Evolutionary conservation across 2,329 filamentous ascomycete species (phyloP).

Genomic region (Verticillium tricorpus): DNA sequence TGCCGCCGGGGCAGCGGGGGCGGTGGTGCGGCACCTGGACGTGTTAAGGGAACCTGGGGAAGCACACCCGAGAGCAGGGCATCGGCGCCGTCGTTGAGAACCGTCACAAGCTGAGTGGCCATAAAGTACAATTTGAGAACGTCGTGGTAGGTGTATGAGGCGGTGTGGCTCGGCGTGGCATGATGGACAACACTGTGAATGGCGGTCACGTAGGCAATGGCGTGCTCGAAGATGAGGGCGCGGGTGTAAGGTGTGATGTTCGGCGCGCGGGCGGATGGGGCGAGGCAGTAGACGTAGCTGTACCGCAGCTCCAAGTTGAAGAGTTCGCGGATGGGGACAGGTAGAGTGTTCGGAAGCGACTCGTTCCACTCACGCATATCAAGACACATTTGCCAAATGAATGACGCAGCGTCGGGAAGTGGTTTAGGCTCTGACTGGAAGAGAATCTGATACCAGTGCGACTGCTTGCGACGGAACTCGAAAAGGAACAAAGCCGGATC

Average conservation of each 20-base stretch:
- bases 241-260: conserved; percentile 72
- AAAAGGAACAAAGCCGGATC: conserved; percentile 75
- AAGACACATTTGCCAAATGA: conserved; percentile 71
- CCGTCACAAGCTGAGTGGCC: conserved; percentile 58
- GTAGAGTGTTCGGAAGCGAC: conserved; percentile 62
- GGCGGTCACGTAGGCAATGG: conserved; percentile 73
- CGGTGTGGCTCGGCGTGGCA: conserved; percentile 41
- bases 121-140: conserved; percentile 79
- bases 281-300: conserved; percentile 85
- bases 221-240: conserved; percentile 79
- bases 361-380: conserved; percentile 80
- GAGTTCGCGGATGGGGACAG: conserved; percentile 63
- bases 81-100: conserved; percentile 40
- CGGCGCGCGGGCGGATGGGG: conserved; percentile 71
- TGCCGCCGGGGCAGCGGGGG: conserved; percentile 48
- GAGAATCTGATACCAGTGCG: conserved; percentile 82
- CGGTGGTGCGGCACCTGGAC: conserved; percentile 42
- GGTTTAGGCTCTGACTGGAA: conserved; percentile 72
- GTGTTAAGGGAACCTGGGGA: conserved; percentile 37
- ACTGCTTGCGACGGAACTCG: conserved; percentile 79
- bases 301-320: conserved; percentile 89
- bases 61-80: conserved; percentile 44
- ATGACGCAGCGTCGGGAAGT: conserved; percentile 64
- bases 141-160: conserved; percentile 83
- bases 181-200: conserved; percentile 64